A percentile compares a stretch with the other conserved stretches of the same genome.
Conservation (phyloP, 345 rosid genomes). For the Rhizophora mangle region DNA sequence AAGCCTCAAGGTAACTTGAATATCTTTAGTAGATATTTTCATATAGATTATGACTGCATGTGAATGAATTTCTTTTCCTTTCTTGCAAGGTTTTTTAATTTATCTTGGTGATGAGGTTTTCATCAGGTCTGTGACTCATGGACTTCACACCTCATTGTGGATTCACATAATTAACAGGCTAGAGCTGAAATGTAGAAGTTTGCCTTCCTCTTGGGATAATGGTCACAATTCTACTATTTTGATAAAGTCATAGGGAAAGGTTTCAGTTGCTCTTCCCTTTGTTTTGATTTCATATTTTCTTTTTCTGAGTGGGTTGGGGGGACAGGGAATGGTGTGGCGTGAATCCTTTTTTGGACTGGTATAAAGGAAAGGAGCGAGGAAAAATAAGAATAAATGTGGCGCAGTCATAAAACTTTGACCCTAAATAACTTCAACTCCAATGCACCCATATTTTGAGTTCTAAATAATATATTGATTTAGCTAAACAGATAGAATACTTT, state of each 20-base stretch:
- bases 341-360: too few relatives aligned
- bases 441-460: neutral
- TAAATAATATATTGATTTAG: neutral
- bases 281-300: neutral
- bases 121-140: neutral
- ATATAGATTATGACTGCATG: neutral
- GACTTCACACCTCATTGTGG: neutral
- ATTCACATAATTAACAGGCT: neutral
- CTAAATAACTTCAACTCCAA: neutral
- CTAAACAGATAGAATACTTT: neutral
- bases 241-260: too few relatives aligned
- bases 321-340: neutral
- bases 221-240: too few relatives aligned
- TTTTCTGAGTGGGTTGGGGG: neutral
- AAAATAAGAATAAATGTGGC: neutral
- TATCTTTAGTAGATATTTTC: constrained; percentile 9
- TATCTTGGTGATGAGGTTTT: neutral
- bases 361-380: neutral
- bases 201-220: neutral
- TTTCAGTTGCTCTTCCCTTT: too few relatives aligned
- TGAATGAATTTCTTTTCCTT: neutral
- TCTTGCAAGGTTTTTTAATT: neutral
- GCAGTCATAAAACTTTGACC: neutral
- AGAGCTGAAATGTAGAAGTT: neutral
- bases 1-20: constrained; percentile 75